Evolutionary conservation across 1,139 yeast species (phyloP).

Genomic region (Candida anutae): DNA sequence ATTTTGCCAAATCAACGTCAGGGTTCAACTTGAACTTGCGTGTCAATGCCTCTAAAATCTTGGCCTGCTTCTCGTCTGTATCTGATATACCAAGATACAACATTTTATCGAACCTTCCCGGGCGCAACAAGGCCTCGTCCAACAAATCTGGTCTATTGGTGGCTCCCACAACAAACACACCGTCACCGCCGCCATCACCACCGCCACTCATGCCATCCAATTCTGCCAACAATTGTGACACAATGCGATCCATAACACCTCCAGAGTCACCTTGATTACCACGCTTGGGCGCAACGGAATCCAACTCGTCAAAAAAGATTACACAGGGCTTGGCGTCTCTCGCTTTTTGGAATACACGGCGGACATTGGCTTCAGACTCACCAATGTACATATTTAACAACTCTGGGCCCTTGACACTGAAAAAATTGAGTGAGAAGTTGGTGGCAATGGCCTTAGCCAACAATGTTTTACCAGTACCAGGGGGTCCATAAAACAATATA

Average conservation of each 20-base stretch:
- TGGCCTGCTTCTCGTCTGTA: slow-evolving; percentile 80
- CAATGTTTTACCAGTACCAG: slow-evolving; percentile 95
- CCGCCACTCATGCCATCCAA: slow-evolving; percentile 90
- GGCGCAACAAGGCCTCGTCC: slow-evolving; percentile 89
- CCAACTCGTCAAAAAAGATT: slow-evolving; percentile 92
- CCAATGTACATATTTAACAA: slow-evolving; percentile 95
- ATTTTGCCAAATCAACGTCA: slow-evolving; percentile 48
- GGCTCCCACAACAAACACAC: slow-evolving; percentile 96
- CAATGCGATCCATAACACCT: slow-evolving; percentile 97
- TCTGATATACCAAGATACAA: slow-evolving; percentile 88
- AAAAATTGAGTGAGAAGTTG: slow-evolving; percentile 84
- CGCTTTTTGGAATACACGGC: slow-evolving; percentile 88
- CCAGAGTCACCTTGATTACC: slow-evolving; percentile 98
- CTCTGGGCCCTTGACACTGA: slow-evolving; percentile 95
- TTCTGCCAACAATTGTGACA: slow-evolving; percentile 88
- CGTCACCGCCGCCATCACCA: slow-evolving; percentile 60
- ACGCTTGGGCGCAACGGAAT: slow-evolving; percentile 95
- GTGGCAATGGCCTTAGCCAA: slow-evolving; percentile 96
- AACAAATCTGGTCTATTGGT: slow-evolving; percentile 91
- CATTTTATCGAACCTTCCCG: slow-evolving; percentile 95
- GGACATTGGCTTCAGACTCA: slow-evolving; percentile 94
- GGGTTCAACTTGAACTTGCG: slow-evolving; percentile 65
- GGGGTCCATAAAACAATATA: slow-evolving; percentile 91
- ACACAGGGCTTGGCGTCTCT: slow-evolving; percentile 97
- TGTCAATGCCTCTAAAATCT: slow-evolving; percentile 81